Percentiles rank a stretch among this genome's conserved stretches.
These are phyloP conservation scores for Nemophila menziesii DNA, from an alignment of 257 asterid species.

Conservation along the genomic window DNA sequence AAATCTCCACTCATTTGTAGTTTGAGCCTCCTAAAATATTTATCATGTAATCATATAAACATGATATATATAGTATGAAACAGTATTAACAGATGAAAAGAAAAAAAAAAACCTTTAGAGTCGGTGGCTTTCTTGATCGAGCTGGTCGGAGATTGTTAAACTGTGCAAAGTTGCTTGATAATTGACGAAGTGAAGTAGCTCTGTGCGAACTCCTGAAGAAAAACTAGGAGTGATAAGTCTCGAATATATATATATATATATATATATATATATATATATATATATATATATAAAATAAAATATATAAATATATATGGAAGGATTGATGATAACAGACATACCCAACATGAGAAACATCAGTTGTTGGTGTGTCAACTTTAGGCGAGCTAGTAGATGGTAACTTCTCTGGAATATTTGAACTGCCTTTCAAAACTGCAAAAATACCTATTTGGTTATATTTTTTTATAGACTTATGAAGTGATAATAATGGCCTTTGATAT, in stretches of 20 bases:
- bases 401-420: slow-evolving; percentile 77
- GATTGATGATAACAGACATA: slow-evolving; percentile 26
- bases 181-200: slow-evolving; percentile 57
- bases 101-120: slow-evolving; percentile 48
- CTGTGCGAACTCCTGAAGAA: slow-evolving; percentile 48
- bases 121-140: slow-evolving; percentile 72
- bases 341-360: slow-evolving; percentile 71
- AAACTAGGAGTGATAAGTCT: not conserved
- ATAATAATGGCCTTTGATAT: too few relatives aligned
- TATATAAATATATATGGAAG: slow-evolving; percentile 10
- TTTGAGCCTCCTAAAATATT: slow-evolving; percentile 63
- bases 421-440: slow-evolving; percentile 93
- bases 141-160: slow-evolving; percentile 64
- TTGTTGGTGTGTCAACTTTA: slow-evolving; percentile 49
- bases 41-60: slow-evolving; percentile 4
- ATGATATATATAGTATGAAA: too few relatives aligned
- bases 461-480: too few relatives aligned
- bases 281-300: too few relatives aligned
- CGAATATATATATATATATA: not conserved
- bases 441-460: too few relatives aligned
- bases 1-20: slow-evolving; percentile 89
- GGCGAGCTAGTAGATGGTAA: slow-evolving; percentile 53
- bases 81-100: slow-evolving; percentile 3
- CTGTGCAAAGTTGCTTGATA: slow-evolving; percentile 77
- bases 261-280: too few relatives aligned